Evolutionary conservation across 768 basidiomycete genomes (phyloP), one percentile per base, ranked within the genome.

Genomic region (Leccinum boreale): DNA sequence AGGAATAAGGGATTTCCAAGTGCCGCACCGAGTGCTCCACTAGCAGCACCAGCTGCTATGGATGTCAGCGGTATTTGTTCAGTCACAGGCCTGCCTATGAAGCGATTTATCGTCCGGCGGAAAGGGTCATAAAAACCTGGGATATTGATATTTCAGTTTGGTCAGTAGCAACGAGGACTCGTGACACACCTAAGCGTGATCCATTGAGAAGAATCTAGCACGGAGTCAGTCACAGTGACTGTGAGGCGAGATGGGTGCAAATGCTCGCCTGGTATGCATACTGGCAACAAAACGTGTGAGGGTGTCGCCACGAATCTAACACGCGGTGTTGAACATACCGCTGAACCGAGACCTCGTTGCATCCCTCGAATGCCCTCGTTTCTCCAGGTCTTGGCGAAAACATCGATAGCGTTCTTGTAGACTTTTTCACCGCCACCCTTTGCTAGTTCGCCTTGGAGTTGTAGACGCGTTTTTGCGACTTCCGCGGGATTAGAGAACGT

Each of bases 71-170:
- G 85, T 42, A 89, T 77, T 64, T 90, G 89, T 23, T 87, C 85
- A 21, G 80, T 78, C 39, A 85, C 74, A 29, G 80, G 71, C 60
- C 80, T 74, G 42, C 94, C 94, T 51, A 91, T 71, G 39, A 85
- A 62, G 19, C 75, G 74, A 74, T 98, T 99, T 52, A 92, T 69
- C 3, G 72, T 72, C 58, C 76, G 80, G 58, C 97, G 82, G 56
- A 98, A 83, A 2, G 95, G 96, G 70, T 99, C 97, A 69, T 97
- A 99, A 69, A 99, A 96, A 5, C 97, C 96, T 92, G 62, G 2
- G n/a, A 17, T 46, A 35, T 28, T 33, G 31, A 5, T 12, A 31
- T 31, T 55, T 72, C 28, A 70, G 58, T 28, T 14, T 58, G 33
- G 55, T 62, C 8, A 23, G 44, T 19, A 5, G 56, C 47, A 21